Percentiles rank a stretch among this genome's conserved stretches.
phyloP scores from a whole-genome alignment of 306 rosid genomes.

The Castanopsis chinensis region DNA sequence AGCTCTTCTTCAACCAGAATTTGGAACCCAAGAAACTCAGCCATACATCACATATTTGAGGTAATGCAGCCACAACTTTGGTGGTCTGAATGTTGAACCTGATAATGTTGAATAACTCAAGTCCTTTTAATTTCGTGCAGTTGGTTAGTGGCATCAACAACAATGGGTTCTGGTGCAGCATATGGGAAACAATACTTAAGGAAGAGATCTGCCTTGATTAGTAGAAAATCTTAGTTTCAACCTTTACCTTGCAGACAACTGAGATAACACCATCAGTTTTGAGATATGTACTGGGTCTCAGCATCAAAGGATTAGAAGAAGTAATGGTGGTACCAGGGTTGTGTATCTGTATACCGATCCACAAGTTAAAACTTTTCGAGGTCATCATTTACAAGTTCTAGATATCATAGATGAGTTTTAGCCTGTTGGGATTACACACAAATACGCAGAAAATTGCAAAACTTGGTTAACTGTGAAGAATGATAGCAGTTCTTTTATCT shows the following conservation, averaged over 20 bases:
- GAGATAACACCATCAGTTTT: not conserved
- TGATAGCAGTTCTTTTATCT: no score
- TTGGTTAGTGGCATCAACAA: slow-evolving; percentile 89
- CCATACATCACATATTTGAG: slow-evolving; percentile 61
- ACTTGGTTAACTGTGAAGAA: not conserved
- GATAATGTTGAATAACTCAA: not conserved
- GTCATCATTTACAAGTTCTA: not conserved
- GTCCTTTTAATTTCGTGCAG: slow-evolving; percentile 41
- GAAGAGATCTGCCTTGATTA: slow-evolving; percentile 26
- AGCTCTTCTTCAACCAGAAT: slow-evolving; percentile 88
- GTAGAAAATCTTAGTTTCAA: slow-evolving; percentile 19
- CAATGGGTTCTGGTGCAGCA: slow-evolving; percentile 61
- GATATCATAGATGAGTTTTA: not conserved
- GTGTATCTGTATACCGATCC: not conserved
- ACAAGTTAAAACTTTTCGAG: not conserved
- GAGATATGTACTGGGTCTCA: not conserved
- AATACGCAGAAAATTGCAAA: not conserved
- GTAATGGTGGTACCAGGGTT: not conserved
- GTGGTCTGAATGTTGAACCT: not conserved
- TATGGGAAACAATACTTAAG: slow-evolving; percentile 56
- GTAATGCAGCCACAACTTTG: slow-evolving; percentile 27
- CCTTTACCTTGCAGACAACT: not conserved
- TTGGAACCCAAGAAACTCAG: slow-evolving; percentile 75
- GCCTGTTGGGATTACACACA: not conserved
- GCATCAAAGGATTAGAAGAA: not conserved